A percentile compares a stretch with the other conserved stretches of the same genome.
Evolutionary conservation across 495 filamentous ascomycete species (phyloP).

Genomic region (Penicillium silybi): DNA sequence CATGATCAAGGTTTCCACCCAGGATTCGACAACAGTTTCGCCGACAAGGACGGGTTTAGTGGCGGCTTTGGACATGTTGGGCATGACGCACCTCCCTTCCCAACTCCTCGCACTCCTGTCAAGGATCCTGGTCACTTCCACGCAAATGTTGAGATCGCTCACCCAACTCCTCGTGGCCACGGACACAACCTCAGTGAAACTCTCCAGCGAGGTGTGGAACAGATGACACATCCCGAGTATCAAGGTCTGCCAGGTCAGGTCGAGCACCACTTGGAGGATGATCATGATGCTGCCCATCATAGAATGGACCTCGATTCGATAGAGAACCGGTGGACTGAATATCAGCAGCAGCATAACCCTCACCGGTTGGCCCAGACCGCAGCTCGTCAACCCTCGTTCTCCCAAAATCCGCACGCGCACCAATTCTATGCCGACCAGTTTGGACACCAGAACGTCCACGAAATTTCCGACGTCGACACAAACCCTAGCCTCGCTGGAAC

Average conservation of each 20-base stretch:
- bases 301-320: constrained; percentile 34
- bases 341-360: constrained; percentile 23
- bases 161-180: constrained; percentile 62
- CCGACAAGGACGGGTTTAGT: constrained; percentile 27
- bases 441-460: constrained; percentile 40
- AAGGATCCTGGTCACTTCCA: constrained; percentile 43
- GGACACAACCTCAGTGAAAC: constrained; percentile 64
- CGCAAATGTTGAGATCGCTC: constrained; percentile 53
- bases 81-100: constrained; percentile 27
- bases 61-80: constrained; percentile 25
- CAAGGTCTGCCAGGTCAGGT: constrained; percentile 55
- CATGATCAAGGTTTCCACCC: constrained; percentile 35
- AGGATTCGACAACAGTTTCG: constrained; percentile 20
- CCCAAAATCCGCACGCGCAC: constrained; percentile 33
- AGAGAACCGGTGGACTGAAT: constrained; percentile 37
- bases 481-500: constrained; percentile 72
- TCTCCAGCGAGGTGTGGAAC: constrained; percentile 79
- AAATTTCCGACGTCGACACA: constrained; percentile 68
- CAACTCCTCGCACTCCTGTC: constrained; percentile 30
- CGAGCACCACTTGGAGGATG: constrained; percentile 64
- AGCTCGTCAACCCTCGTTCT: constrained; percentile 15
- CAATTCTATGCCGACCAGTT: constrained; percentile 36
- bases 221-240: constrained; percentile 65
- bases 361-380: constrained; percentile 15
- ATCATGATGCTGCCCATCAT: constrained; percentile 33